Base-by-base conservation (phyloP, 2,329 filamentous ascomycete species). In the Fusarium metavorans region DNA sequence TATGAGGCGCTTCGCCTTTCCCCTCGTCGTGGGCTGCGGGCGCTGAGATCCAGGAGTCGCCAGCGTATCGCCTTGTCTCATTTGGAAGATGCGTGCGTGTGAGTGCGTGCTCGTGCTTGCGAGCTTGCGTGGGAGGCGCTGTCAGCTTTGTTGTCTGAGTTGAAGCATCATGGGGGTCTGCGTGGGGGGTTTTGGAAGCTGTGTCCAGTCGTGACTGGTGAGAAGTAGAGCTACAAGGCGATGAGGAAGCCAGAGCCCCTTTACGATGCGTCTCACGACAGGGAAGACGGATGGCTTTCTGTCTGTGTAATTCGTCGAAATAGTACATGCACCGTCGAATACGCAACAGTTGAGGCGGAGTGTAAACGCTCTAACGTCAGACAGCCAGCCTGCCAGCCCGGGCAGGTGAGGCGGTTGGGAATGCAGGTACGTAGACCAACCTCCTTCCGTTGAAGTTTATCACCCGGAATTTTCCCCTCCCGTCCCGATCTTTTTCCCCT, bases 351-450 rank as follows among this genome's bases (percentile, higher is more conserved):
- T 32, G 48, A 54, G 25, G 41, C n/a, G 58, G 57, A 45, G 57
- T 32, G 37, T 27, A 45, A 45, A 27, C 23, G 37, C 16, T 58
- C 56, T 20, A 37, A 58, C 48, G 48, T 54, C 27, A 54, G 27
- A 54, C 27, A 58, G 23, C 34, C 32, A 27, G 34, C 23, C 35
- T 3, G 16, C 34, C 32, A 27, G 34, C 23, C 35, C 5, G 16
- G 56, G 35, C 35, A 27, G 23, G 25, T 37, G 56, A 58, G 52
- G 56, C 48, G 11, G 54, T 48, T 52, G 7, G 58, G 11, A 34
- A 64, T 64, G 50, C 56, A 68, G 59, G 68, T 64, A 68, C 56
- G n/a, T 63, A 57, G 35, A 34, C 50, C 48, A n/a, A 43, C 41
- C 41, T 43, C 41, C 41, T 20, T 52, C 27, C 48, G 9, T 32